Conservation (phyloP, 2,329 filamentous ascomycete species). For the Pseudogymnoascus sp. region DNA sequence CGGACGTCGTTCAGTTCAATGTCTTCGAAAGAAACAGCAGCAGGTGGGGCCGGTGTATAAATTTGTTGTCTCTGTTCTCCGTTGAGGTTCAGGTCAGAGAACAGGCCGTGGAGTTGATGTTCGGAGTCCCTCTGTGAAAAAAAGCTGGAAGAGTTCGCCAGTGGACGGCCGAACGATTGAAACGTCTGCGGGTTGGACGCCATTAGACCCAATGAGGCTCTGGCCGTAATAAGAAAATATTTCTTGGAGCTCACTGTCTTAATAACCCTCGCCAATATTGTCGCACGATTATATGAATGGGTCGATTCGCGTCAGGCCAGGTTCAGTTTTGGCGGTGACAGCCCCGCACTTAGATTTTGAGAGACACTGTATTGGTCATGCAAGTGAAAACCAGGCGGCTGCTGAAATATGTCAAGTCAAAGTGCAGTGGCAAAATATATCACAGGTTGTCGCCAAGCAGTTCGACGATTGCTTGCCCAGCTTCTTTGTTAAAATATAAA, state of each 20-base stretch:
- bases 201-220: conserved; percentile 10
- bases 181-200: conserved; percentile 10
- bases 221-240: conserved; percentile 4
- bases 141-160: conserved; percentile 1
- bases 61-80: not conserved
- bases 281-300: not conserved
- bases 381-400: not conserved
- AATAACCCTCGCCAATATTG: conserved; percentile 2
- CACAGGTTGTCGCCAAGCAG: not conserved
- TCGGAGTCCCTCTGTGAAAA: not conserved
- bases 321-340: not conserved
- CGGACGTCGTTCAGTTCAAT: conserved; percentile 3
- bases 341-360: conserved; percentile 1
- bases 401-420: not conserved
- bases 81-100: not conserved
- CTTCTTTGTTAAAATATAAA: conserved; percentile 9
- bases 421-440: not conserved
- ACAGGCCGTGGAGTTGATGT: conserved; percentile 6
- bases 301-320: not conserved
- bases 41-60: not conserved
- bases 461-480: not conserved
- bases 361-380: not conserved
- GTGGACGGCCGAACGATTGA: conserved; percentile 5
- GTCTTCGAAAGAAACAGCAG: not conserved
- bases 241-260: conserved; percentile 8